Evolutionary conservation across 208 protist genomes (phyloP), one percentile per base, ranked within the genome.

Genomic region (Leishmania major): DNA sequence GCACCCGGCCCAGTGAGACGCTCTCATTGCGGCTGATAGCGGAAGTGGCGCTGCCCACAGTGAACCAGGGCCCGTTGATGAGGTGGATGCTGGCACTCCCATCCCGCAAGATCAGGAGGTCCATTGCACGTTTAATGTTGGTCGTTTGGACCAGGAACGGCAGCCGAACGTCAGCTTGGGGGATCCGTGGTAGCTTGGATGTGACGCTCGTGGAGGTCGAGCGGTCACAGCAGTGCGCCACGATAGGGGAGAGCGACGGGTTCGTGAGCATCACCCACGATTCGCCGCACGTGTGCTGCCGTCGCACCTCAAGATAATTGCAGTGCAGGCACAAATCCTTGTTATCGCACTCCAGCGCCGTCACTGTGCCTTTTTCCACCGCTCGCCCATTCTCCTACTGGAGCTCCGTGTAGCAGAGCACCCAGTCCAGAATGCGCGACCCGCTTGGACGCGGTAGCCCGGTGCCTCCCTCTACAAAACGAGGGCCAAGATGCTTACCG

Each of bases 351-450:
- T 91, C 76, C 66, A 89, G 79, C 72, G 82, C 81, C 22, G 59
- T 45, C 53, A 40, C 75, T 31, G 81, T 75, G 35, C 84, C 84
- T 15, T 77, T 49, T 35, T 84, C 79, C 1, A 89, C 47, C 57
- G 45, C 77, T 28, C 45, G 79, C 74, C 67, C 78, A 55, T 82
- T 86, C 40, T 86, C 71, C 60, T 86, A 49, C 31, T 87, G 78
- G 76, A 94, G 92, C 78, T 94, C 90, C 49, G 84, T 91, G n/a
- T 77, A 73, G 75, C 85, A 92, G 13, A 89, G 82, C 76, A 92
- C 92, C 90, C 92, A 93, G 80, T 96, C 89, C 37, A 94, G 81
- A 71, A 94, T 90, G 53, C 83, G 82, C 43, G 88, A 92, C 28
- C 60, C 84, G 8, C 80, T 59, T 35, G 57, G 78, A 6, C 73